Evolutionary conservation across 495 filamentous ascomycete genomes (phyloP), one percentile per base, ranked within the genome.

Genomic region (Viridothelium virens): DNA sequence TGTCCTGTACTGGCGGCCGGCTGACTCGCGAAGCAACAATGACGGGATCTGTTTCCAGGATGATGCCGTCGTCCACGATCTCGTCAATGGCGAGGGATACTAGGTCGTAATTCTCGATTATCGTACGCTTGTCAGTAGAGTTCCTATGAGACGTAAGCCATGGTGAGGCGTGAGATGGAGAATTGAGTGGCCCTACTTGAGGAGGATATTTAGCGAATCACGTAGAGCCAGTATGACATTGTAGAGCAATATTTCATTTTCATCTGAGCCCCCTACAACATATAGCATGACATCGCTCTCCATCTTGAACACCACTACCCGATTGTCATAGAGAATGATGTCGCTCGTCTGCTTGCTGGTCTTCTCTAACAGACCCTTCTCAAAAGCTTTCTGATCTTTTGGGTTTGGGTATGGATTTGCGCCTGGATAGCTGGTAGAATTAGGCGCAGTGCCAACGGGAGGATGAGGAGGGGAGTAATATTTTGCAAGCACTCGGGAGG

Each of bases 261-360:
- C 94, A 37, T 97, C 92, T 9, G 87, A 83, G 56, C 90, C 87
- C 36, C 92, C 92, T 7, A 98, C 90, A 36, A 97, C 92, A 74
- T 96, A 98, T 64, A 98, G 82, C 86, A 96, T 95, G 37, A 99
- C 91, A 77, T 99, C 94, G 70, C 89, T 90, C 81, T 98, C 94
- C 79, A 87, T 88, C 85, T 97, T 97, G 83, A 96, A 99, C 39
- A 97, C 90, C 39, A 97, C 91, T 41, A 97, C 85, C 69, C 89
- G 86, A 78, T 91, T 91, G 77, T 97, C 94, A 79, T 96, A 97
- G 61, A 97, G 85, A 64, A 98, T 96, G 71, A 98, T 91, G 79
- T 98, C 94, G 64, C 88, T 90, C 34, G 85, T 90, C 73, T 92
- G 90, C 81, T 98, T 98, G 70, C 90, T 91, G 16, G 94, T 98